Evolutionary conservation across 176 grass and related monocot genomes (phyloP).

Genomic region (Ensete ventricosum): DNA sequence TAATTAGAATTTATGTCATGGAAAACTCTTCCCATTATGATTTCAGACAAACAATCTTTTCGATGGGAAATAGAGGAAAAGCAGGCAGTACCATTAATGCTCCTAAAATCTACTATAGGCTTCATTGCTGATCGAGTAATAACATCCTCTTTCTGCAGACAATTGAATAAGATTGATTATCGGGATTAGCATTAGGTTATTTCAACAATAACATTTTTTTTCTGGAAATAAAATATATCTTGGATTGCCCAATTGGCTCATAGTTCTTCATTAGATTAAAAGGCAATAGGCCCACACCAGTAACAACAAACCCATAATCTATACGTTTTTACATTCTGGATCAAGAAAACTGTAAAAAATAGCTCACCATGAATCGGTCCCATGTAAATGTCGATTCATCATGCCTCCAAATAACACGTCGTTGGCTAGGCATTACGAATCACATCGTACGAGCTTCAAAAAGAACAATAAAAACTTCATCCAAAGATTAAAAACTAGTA

Average conservation of each 20-base stretch:
- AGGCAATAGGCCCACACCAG: background rate
- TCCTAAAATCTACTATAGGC: slow-evolving; percentile 62
- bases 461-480: background rate
- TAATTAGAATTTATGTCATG: no score
- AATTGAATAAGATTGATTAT: slow-evolving; percentile 19
- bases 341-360: background rate
- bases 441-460: background rate
- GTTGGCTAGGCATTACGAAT: no score
- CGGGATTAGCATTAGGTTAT: background rate
- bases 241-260: background rate
- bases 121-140: no score
- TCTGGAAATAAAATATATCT: no score
- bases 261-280: background rate
- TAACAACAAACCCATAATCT: background rate
- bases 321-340: background rate
- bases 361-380: background rate
- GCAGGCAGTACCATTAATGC: slow-evolving; percentile 53
- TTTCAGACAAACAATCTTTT: background rate
- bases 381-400: background rate
- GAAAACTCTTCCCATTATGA: no score
- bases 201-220: background rate
- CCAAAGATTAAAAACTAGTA: background rate
- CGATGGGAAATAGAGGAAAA: slow-evolving; percentile 8
- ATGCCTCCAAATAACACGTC: background rate
- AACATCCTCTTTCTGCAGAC: slow-evolving; percentile 65